Base-by-base conservation (phyloP, 306 rosid genomes). In the Parietaria judaica region DNA sequence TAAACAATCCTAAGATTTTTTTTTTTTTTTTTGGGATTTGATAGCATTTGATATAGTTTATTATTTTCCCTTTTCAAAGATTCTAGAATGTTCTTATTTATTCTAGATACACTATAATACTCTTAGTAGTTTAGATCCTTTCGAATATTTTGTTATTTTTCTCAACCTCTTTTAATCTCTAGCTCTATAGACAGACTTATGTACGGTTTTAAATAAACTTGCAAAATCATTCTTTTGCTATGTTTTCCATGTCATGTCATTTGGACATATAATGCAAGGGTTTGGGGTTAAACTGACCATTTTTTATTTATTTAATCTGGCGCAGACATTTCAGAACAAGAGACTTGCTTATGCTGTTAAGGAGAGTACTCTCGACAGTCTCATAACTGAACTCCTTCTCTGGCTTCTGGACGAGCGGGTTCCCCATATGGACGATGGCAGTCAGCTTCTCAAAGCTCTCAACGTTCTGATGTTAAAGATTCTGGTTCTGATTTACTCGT, bases 341-440 rank as follows among this genome's bases (percentile, higher is more conserved):
- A 79, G 95, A 79, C 81, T 89, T 48, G 99, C 97, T 65, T 56
- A 94, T 76, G 95, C 97, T 34, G 97, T 89, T 34, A 86, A 84
- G 80, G 97, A 88, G 84, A 80, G 74, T 70, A 94, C 95, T 66
- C 89, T 94, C 60, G 89, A 94, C 76, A 84, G 95, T 81, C 94
- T 94, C 63, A 84, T 88, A 35, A 94, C 99, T 23, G 99, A 94
- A 82, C 97, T 94, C 38, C 87, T 94, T 59, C 85, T 94, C 62
- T 94, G 99, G 99, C 99, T 94, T 72, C 80, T 94, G 83, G 99
- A 94, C 83, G 99, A 94, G 76, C 83, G 96, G 78, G 99, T 94
- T 74, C 95, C 99, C 12, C 95, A 83, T 74, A 89, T 94, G 97
- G 99, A 94, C 70, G 99, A 86, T 74, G 99, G 99, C 63, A 86